Evolutionary conservation across 108 stramenopile species (phyloP).

Genomic region (Cylindrotheca fusiformis): DNA sequence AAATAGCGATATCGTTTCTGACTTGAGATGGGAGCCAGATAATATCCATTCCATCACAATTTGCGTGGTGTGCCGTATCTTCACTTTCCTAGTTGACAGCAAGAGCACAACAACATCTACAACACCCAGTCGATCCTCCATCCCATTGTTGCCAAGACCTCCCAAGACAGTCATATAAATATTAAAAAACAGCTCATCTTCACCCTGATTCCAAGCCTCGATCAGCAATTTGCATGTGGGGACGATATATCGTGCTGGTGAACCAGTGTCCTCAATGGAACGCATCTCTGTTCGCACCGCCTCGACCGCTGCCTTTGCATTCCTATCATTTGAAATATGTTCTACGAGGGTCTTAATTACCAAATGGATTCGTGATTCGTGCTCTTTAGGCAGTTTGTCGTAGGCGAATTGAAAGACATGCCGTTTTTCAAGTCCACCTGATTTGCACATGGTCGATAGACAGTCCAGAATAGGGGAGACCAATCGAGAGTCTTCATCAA

Average conservation of each 20-base stretch:
- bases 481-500: not conserved
- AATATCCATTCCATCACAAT: too few species aligned
- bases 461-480: not conserved
- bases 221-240: not conserved
- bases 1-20: too few species aligned
- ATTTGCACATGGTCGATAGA: not conserved
- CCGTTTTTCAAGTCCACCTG: not conserved
- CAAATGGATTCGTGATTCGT: not conserved
- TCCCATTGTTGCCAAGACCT: not conserved
- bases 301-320: not conserved
- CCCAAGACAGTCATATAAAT: not conserved
- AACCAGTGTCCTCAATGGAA: not conserved
- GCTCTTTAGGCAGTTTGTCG: not conserved
- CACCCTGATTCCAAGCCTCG: not conserved
- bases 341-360: not conserved
- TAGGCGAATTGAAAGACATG: not conserved
- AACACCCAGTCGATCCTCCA: not conserved
- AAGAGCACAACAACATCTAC: not conserved
- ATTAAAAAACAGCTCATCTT: not conserved
- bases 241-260: not conserved
- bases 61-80: too few species aligned
- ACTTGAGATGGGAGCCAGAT: too few species aligned
- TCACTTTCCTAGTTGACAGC: too few species aligned
- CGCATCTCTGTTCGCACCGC: not conserved
- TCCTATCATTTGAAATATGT: not conserved